Conservation (phyloP, 768 basidiomycete species). For the Boletus coccyginus region DNA sequence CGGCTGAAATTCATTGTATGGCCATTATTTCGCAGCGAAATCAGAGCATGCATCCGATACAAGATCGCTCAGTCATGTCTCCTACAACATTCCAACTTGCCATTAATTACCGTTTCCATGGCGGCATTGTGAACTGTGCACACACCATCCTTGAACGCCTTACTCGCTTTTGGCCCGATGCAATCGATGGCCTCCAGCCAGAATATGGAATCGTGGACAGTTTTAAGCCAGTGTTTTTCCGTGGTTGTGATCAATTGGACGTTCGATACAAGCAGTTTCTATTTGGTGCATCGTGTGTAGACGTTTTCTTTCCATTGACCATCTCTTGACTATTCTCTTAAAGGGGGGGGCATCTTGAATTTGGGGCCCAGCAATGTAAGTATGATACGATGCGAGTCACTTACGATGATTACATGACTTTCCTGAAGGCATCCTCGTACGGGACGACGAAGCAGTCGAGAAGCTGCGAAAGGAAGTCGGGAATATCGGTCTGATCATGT, state of each 20-base stretch:
- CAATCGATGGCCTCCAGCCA: constrained; percentile 55
- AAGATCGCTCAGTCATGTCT: constrained; percentile 14
- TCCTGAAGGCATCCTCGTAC: constrained; percentile 62
- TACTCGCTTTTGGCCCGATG: constrained; percentile 56
- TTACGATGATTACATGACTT: neutral
- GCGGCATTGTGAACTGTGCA: constrained; percentile 73
- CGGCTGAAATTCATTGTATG: neutral
- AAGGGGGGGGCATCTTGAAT: constrained; percentile 50
- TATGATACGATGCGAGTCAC: neutral
- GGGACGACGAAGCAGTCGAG: constrained; percentile 51
- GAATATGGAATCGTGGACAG: constrained; percentile 58
- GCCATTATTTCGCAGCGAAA: constrained; percentile 19
- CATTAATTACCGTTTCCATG: constrained; percentile 68
- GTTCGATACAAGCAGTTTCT: constrained; percentile 55
- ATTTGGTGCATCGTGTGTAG: constrained; percentile 44
- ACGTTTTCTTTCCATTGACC: neutral
- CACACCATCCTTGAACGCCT: constrained; percentile 64
- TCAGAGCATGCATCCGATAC: constrained; percentile 9
- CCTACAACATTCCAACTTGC: constrained; percentile 54
- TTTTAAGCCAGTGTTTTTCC: constrained; percentile 56
- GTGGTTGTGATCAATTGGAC: constrained; percentile 41
- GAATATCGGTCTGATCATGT: constrained; percentile 59
- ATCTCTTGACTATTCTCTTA: constrained; percentile 8
- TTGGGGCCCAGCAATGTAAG: constrained; percentile 66
- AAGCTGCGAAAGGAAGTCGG: constrained; percentile 52